Percentiles rank a stretch among this genome's conserved stretches.
Evolutionary conservation across 2,329 filamentous ascomycete species (phyloP).

Genomic region (Diaporthe citri): DNA sequence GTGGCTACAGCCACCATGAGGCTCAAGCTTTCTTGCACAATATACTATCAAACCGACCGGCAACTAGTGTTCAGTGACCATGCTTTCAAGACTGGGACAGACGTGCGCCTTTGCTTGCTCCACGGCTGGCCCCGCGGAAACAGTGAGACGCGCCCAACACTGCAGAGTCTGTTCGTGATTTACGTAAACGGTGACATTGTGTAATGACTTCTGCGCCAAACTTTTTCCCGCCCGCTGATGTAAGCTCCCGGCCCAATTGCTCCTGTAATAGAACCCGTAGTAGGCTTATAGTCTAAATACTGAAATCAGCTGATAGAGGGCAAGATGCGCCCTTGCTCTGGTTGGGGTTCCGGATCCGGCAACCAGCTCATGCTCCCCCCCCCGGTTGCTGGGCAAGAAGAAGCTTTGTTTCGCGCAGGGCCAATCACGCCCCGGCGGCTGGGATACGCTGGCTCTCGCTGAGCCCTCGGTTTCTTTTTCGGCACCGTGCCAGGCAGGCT

Average conservation of each 20-base stretch:
- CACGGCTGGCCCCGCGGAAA: neutral
- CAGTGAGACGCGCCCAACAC: neutral
- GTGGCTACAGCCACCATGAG: constrained; percentile 8
- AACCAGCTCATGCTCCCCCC: neutral
- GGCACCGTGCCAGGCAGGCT: neutral
- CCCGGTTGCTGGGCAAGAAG: neutral
- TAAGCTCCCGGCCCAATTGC: neutral
- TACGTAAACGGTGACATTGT: neutral
- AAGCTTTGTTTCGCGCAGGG: constrained; percentile 5
- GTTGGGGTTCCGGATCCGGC: constrained; percentile 15
- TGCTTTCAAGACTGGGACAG: neutral
- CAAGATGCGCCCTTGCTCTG: neutral
- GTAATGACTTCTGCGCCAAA: neutral
- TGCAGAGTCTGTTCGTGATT: neutral
- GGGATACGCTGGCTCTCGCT: neutral
- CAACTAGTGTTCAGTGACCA: neutral
- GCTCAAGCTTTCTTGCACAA: constrained; percentile 26
- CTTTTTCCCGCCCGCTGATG: neutral
- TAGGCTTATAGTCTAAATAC: neutral
- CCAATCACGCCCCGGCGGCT: constrained; percentile 5
- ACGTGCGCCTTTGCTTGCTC: neutral
- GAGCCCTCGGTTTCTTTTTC: neutral
- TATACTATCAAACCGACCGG: neutral
- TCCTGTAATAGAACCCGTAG: neutral
- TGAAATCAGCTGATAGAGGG: constrained; percentile 17